A percentile compares a stretch with the other conserved stretches of the same genome.
These are phyloP conservation scores for Euphorbia tirucalli DNA, from an alignment of 345 rosid genomes.

Conservation along the genomic window DNA sequence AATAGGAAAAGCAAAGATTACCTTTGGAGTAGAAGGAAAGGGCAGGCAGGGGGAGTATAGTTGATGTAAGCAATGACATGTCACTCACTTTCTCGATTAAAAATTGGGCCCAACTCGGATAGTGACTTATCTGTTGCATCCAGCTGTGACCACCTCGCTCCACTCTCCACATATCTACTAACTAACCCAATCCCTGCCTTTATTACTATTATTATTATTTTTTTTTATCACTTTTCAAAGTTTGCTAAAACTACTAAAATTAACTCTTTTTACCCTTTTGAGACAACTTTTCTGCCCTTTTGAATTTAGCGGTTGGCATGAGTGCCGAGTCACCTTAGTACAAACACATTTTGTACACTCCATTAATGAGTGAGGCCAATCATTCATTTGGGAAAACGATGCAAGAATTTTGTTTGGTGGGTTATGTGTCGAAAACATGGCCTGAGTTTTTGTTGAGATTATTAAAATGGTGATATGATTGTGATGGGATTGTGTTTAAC, in stretches of 20 bases:
- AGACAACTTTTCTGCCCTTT: not conserved
- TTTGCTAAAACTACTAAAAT: too few relatives aligned
- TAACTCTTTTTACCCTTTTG: too few relatives aligned
- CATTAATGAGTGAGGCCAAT: not conserved
- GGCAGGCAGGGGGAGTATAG: not conserved
- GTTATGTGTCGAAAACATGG: too few relatives aligned
- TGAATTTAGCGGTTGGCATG: too few relatives aligned
- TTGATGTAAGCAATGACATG: constrained; percentile 29
- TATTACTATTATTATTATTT: not conserved
- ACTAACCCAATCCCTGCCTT: not conserved
- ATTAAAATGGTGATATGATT: too few relatives aligned
- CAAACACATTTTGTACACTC: not conserved
- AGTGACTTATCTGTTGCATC: constrained; percentile 14
- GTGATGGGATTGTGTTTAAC: too few relatives aligned
- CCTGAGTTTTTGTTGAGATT: too few relatives aligned
- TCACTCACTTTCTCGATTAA: constrained; percentile 12
- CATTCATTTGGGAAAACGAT: too few relatives aligned
- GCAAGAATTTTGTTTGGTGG: too few relatives aligned
- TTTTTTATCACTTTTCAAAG: not conserved
- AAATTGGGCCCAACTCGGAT: constrained; percentile 7
- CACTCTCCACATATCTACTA: not conserved
- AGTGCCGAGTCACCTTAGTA: not conserved
- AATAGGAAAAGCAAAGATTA: too few relatives aligned
- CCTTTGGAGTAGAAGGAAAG: not conserved
- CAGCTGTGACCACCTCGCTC: constrained; percentile 16